A percentile compares a stretch with the other conserved stretches of the same genome.
These are phyloP conservation scores for Macaranga tanarius DNA, from an alignment of 441 rosid species.

Conservation along the genomic window DNA sequence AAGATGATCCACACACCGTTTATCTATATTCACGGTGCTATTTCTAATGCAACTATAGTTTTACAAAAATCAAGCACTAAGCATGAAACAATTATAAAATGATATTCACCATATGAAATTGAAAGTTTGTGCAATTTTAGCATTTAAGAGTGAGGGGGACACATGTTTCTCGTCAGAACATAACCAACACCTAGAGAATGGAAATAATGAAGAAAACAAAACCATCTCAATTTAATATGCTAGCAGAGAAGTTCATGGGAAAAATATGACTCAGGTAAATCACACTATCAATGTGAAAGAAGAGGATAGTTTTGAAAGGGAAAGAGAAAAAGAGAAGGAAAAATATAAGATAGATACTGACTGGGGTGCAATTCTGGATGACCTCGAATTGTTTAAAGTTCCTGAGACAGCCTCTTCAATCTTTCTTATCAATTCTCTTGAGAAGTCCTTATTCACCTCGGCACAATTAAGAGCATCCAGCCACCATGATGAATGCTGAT, in stretches of 20 bases:
- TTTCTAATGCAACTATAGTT: slow-evolving; percentile 1
- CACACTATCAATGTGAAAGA: neutral
- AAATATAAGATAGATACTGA: slow-evolving; percentile 37
- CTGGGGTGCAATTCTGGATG: slow-evolving; percentile 59
- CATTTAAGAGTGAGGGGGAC: neutral
- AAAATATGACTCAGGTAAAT: neutral
- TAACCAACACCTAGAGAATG: neutral
- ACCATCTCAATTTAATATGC: neutral
- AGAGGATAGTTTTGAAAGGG: neutral
- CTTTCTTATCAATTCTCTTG: slow-evolving; percentile 73
- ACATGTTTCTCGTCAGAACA: neutral
- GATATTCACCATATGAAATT: neutral
- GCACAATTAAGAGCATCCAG: slow-evolving; percentile 69
- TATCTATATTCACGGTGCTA: neutral
- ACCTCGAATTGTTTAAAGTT: slow-evolving; percentile 53
- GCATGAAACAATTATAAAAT: neutral
- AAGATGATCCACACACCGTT: neutral
- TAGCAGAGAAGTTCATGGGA: slow-evolving; percentile 3
- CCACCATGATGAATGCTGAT: slow-evolving; percentile 76
- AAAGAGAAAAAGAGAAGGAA: neutral
- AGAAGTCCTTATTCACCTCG: slow-evolving; percentile 62
- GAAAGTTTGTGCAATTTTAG: neutral
- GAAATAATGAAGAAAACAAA: neutral
- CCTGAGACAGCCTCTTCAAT: slow-evolving; percentile 80
- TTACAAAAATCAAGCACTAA: neutral